Evolutionary conservation across 352 stramenopile genomes (phyloP), one percentile per base, ranked within the genome.

Genomic region (Phytophthora pistaciae): DNA sequence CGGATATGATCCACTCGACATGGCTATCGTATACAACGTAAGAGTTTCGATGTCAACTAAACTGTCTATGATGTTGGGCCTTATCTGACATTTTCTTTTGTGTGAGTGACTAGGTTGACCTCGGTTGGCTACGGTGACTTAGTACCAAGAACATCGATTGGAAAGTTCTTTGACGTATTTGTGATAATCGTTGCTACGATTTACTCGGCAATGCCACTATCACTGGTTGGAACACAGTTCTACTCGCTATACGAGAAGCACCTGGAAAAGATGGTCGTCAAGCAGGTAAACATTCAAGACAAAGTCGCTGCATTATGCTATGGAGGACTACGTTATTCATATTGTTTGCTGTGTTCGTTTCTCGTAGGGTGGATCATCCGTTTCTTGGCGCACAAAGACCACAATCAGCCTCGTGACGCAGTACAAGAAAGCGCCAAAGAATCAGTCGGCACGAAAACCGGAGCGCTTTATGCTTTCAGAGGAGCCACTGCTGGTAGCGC

Each of bases 51-150:
- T 6, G 36, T 42, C 29, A 36, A 36, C 29, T 36, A 36, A 36
- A 1, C 29, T 8, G 11, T 36, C 29, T 36, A 36, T 36, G 1
- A 36, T 36, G 29, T 36, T 36, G 29, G 29, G 7, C 8, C 7
- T 36, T 10, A 36, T 11, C 7, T 36, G 29, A 36, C 36, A 42
- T 9, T 49, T 64, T 48, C 5, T 21, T 49, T 49, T 49, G 14
- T 5, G 16, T n/a, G 16, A 9, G 42, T 61, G n/a, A 21, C 23
- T 65, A 92, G 84, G 5, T 63, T 94, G 13, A 94, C 88, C 5
- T 90, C 82, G 3, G 87, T 94, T 5, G 88, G 88, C 0, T 94
- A 93, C 36, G 88, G 88, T n/a, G 88, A 95, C 33, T 66, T 94
- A 29, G 61, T 81, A 8, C 73, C 85, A 5, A 79, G 86, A 11